phyloP scores from a whole-genome alignment of 306 rosid genomes.

The Malus orientalis region DNA sequence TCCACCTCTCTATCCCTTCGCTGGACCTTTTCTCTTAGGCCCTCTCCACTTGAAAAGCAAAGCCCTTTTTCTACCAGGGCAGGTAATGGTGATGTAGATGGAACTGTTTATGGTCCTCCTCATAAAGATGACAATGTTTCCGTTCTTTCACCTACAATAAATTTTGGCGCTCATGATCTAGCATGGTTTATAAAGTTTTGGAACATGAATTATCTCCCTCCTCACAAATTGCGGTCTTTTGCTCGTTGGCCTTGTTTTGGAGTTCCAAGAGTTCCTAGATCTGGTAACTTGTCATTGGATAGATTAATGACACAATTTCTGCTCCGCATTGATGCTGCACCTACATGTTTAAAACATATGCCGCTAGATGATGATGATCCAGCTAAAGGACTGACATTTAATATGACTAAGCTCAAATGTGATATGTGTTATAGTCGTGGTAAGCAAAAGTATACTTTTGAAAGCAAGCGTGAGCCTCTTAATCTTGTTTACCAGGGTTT shows the following conservation, averaged over 20 bases:
- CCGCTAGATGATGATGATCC: conserved; percentile 97
- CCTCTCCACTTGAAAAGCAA: conserved; percentile 44
- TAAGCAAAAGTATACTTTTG: conserved; percentile 84
- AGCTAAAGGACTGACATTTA: conserved; percentile 87
- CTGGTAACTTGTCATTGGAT: conserved; percentile 92
- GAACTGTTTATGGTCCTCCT: conserved; percentile 47
- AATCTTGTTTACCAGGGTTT: conserved; percentile 95
- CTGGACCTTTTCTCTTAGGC: conserved; percentile 83
- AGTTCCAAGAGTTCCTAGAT: conserved; percentile 64
- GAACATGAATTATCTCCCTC: conserved; percentile 77
- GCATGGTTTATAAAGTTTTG: conserved; percentile 86
- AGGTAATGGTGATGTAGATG: conserved; percentile 41
- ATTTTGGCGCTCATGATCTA: conserved; percentile 95
- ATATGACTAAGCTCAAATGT: conserved; percentile 66
- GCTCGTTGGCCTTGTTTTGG: conserved; percentile 98
- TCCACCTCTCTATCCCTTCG: conserved; percentile 90
- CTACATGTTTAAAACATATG: conserved; percentile 70
- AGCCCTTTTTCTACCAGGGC: conserved; percentile 23
- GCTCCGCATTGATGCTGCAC: conserved; percentile 82
- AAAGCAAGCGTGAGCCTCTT: conserved; percentile 78
- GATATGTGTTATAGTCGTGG: conserved; percentile 87
- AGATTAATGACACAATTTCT: conserved; percentile 97
- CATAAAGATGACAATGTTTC: conserved; percentile 36
- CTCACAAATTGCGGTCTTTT: conserved; percentile 88
- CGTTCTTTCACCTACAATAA: conserved; percentile 55